phyloP scores from a whole-genome alignment of 2,329 filamentous ascomycete genomes.

The Fusarium austroafricanum region DNA sequence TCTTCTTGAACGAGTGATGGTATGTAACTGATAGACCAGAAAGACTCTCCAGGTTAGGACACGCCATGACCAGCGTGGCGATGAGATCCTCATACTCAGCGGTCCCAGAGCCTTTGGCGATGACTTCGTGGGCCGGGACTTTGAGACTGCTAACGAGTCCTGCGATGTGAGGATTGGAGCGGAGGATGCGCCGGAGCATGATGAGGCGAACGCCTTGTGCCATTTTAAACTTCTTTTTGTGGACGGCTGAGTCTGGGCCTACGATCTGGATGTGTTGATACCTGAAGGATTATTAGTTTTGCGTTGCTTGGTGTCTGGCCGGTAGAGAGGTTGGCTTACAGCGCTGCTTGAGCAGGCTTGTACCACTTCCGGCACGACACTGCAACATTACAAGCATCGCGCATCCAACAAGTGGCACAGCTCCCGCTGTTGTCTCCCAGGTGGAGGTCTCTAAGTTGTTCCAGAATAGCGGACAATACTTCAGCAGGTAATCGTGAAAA shows the following conservation, averaged over 20 bases:
- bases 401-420: constrained; percentile 74
- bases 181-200: constrained; percentile 68
- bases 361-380: constrained; percentile 64
- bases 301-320: not conserved
- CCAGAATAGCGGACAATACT: constrained; percentile 67
- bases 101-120: constrained; percentile 50
- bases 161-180: constrained; percentile 64
- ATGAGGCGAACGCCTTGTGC: constrained; percentile 64
- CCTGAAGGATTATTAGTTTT: constrained; percentile 48
- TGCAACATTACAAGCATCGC: constrained; percentile 66
- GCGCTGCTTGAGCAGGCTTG: constrained; percentile 60
- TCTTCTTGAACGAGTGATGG: constrained; percentile 65
- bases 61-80: constrained; percentile 72
- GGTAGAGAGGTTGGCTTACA: constrained; percentile 55
- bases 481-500: constrained; percentile 69
- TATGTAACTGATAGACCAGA: constrained; percentile 66
- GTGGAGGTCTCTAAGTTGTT: constrained; percentile 64
- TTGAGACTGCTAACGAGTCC: constrained; percentile 68
- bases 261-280: constrained; percentile 70
- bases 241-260: constrained; percentile 65
- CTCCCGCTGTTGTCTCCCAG: constrained; percentile 60
- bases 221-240: constrained; percentile 69
- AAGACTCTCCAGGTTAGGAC: constrained; percentile 71
- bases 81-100: constrained; percentile 68
- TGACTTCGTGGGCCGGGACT: constrained; percentile 59